A percentile compares a stretch with the other conserved stretches of the same genome.
phyloP scores from a whole-genome alignment of 129 eudicot species.

The Apium graveolens region DNA sequence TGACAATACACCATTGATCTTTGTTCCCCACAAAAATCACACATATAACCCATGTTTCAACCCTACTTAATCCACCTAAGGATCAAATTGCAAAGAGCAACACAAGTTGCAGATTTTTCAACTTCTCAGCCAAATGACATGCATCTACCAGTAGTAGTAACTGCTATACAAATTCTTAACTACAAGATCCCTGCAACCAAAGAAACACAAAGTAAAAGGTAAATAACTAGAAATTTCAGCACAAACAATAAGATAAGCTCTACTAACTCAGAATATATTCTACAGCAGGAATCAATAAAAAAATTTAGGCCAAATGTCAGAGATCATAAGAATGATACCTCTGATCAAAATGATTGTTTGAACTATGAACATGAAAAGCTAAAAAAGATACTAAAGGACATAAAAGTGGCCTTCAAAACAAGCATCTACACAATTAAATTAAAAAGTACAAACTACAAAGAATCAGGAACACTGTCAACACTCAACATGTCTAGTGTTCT shows the following conservation, averaged over 20 bases:
- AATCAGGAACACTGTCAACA: not conserved
- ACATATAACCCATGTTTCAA: constrained; percentile 42
- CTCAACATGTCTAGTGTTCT: not conserved
- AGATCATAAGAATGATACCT: not conserved
- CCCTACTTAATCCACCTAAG: not conserved
- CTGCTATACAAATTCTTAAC: not conserved
- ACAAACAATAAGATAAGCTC: not conserved
- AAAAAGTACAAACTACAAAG: not conserved
- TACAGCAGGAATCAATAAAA: not conserved
- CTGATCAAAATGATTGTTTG: not conserved
- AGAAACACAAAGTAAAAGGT: not conserved
- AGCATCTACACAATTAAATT: not conserved
- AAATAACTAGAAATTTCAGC: not conserved
- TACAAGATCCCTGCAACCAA: not conserved
- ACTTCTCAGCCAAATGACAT: not conserved
- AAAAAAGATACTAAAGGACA: not conserved
- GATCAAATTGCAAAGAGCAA: not conserved
- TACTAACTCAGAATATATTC: not conserved
- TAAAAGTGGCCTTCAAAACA: not conserved
- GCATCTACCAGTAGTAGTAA: not conserved
- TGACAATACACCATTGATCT: constrained; percentile 75
- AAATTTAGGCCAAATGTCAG: not conserved
- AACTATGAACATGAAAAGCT: not conserved
- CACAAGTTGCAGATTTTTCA: not conserved
- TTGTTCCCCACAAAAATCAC: constrained; percentile 84